These are phyloP conservation scores for Talaromyces albobiverticillius DNA, from an alignment of 2,329 filamentous ascomycete genomes.

Conservation along the genomic window DNA sequence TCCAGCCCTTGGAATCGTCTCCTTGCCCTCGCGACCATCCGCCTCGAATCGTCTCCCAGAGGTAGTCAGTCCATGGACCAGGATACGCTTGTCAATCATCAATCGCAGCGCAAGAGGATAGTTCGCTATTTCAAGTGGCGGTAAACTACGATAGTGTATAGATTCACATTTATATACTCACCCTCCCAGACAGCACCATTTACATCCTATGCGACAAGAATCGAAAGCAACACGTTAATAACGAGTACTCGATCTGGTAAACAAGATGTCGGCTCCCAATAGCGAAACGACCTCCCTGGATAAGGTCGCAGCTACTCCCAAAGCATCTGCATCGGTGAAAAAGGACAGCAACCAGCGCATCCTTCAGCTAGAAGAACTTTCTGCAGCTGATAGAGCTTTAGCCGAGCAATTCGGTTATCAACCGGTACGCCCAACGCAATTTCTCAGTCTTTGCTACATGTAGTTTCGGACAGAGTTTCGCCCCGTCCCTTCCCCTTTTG, in stretches of 20 bases:
- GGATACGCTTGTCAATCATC: constrained; percentile 7
- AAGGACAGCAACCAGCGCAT: constrained; percentile 8
- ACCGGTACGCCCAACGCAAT: constrained; percentile 21
- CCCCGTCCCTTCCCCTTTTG: not conserved
- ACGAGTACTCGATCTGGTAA: not conserved
- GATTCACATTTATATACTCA: not conserved
- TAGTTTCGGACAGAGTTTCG: not conserved
- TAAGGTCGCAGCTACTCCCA: not conserved
- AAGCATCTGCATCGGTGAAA: not conserved
- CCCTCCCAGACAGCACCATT: not conserved
- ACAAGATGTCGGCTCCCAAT: constrained; percentile 11
- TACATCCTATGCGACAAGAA: not conserved
- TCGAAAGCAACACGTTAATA: not conserved
- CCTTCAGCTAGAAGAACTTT: constrained; percentile 24
- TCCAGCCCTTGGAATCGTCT: too few relatives aligned
- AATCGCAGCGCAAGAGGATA: constrained; percentile 14
- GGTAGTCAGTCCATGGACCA: constrained; percentile 10
- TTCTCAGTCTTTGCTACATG: not conserved
- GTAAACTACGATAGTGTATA: not conserved
- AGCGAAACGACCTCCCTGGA: constrained; percentile 10
- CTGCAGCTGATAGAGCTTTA: constrained; percentile 24
- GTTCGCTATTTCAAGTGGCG: constrained; percentile 14
- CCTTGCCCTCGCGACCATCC: not conserved
- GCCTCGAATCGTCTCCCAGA: not conserved
- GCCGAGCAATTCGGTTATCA: constrained; percentile 32